Evolutionary conservation across 1,284 basidiomycete genomes (phyloP), one percentile per base, ranked within the genome.

Genomic region (Moesziomyces sp.): DNA sequence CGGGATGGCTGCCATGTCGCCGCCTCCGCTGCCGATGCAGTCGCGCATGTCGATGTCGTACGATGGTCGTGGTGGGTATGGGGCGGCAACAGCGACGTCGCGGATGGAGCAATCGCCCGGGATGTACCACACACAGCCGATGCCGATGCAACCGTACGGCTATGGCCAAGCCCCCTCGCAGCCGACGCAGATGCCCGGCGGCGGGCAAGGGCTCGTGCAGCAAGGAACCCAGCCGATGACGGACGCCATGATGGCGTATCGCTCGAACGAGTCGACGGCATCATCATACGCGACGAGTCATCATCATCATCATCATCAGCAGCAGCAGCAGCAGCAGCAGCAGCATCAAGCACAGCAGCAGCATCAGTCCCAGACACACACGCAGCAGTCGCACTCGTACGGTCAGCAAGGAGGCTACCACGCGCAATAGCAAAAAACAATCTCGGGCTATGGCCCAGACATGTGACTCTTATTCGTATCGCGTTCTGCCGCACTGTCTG

Each of bases 21-120:
- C 43, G 19, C 64, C 58, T 3, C 53, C 49, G 46, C 53, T 60
- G 54, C 26, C 53, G 44, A 42, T 50, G 35, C 58, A 67, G 34
- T 40, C 57, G 60, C 64, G 58, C 46, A 43, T 67, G 58, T 53
- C 64, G 49, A 67, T 46, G 19, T 42, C 51, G 3, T 67, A 57
- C 49, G 57, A 49, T 19, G 45, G 26, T 3, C 45, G 52, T n/a
- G 40, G 24, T 26, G 24, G 24, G 6, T 14, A 49, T 56, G 24
- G 57, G 45, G 5, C 18, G 56, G 13, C 11, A 14, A 18, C 62
- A 7, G 11, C 42, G 14, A 23, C n/a, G 16, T n/a, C 56, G 4
- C 47, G 52, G 35, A 18, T 55, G 14, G 56, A 58, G 42, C 46
- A 43, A 30, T 51, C 44, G 3, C 6, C 46, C 0, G 23, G 51